These are phyloP conservation scores for Gautieria morchelliformis DNA, from an alignment of 768 basidiomycete species.

Conservation along the genomic window DNA sequence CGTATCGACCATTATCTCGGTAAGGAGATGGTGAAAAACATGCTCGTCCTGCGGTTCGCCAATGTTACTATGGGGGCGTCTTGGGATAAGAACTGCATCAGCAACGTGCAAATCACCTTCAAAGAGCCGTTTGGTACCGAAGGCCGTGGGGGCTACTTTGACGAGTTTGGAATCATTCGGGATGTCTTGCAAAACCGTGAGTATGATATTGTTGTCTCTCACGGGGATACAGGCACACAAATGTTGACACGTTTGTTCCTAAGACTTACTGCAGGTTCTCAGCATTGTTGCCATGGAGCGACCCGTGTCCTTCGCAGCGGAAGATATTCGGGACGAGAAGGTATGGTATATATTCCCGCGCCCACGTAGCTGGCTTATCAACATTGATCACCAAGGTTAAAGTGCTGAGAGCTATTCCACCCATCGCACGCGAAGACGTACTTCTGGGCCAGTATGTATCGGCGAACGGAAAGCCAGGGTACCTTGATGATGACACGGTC, in stretches of 20 bases:
- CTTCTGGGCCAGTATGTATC: conserved; percentile 91
- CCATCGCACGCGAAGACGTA: conserved; percentile 66
- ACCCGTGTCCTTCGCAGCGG: conserved; percentile 92
- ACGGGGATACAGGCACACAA: neutral
- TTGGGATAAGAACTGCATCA: conserved; percentile 95
- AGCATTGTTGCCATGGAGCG: conserved; percentile 96
- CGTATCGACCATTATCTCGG: conserved; percentile 99
- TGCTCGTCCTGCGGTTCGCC: conserved; percentile 91
- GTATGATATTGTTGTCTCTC: conserved; percentile 23
- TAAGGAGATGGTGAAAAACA: conserved; percentile 99
- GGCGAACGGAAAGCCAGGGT: conserved; percentile 93
- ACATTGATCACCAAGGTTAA: conserved; percentile 59
- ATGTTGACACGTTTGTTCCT: conserved; percentile 3
- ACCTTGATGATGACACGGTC: conserved; percentile 93
- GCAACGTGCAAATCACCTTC: conserved; percentile 98
- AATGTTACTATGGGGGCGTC: conserved; percentile 81
- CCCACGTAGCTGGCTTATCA: neutral
- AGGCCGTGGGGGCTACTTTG: conserved; percentile 99
- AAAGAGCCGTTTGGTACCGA: conserved; percentile 99
- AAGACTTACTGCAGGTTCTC: conserved; percentile 91
- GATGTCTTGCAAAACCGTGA: conserved; percentile 96
- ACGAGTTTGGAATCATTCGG: conserved; percentile 98
- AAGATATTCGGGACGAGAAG: conserved; percentile 99
- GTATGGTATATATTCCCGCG: conserved; percentile 26
- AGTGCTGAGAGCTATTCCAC: conserved; percentile 84